Evolutionary conservation across 202 grass and related monocot genomes (phyloP).

Genomic region (Musa balbisiana): DNA sequence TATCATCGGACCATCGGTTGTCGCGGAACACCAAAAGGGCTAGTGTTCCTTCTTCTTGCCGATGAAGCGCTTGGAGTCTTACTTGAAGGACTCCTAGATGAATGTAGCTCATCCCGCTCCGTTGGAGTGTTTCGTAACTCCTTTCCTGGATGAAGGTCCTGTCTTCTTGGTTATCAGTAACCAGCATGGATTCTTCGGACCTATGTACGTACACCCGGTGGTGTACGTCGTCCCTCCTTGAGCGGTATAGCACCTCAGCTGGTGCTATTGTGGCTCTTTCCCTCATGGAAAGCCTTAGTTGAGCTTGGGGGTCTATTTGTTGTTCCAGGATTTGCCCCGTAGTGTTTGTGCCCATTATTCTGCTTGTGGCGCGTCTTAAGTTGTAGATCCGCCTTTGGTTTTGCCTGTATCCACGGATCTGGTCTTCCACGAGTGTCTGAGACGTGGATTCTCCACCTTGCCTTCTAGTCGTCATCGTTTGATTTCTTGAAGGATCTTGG

Average conservation of each 20-base stretch:
- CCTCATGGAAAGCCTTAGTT: not conserved
- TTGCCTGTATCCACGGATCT: not conserved
- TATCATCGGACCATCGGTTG: not conserved
- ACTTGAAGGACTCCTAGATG: not conserved
- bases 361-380: too few species aligned
- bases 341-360: not conserved
- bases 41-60: not conserved
- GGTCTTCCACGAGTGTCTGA: too few species aligned
- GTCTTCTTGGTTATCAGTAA: not conserved
- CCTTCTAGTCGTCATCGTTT: too few species aligned
- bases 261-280: not conserved
- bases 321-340: not conserved
- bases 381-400: not conserved
- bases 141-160: not conserved
- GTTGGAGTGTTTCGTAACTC: not conserved
- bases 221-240: not conserved
- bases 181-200: not conserved
- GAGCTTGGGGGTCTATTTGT: not conserved
- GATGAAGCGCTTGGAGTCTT: not conserved
- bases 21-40: not conserved
- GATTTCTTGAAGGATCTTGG: not conserved
- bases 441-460: too few species aligned
- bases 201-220: slow-evolving; percentile 1
- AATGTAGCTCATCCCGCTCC: not conserved
- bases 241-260: not conserved